phyloP scores from a whole-genome alignment of 208 protist genomes.

The Wallacemonas sp. region DNA sequence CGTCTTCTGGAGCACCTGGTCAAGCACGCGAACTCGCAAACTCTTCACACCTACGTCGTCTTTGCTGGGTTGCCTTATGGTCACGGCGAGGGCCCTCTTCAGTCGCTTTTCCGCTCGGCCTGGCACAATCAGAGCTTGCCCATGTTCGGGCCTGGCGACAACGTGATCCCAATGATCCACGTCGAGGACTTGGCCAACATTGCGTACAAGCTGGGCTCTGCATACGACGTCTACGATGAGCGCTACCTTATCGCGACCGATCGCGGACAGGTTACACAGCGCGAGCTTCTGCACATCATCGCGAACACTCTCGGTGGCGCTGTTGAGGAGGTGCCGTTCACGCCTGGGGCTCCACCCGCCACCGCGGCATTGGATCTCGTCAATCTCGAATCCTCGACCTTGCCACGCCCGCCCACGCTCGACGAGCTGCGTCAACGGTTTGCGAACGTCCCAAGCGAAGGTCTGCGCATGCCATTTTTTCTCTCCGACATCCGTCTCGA shows the following conservation, averaged over 20 bases:
- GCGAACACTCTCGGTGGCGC: slow-evolving; percentile 56
- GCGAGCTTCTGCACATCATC: slow-evolving; percentile 71
- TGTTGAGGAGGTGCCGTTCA: slow-evolving; percentile 25
- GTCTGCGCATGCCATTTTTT: slow-evolving; percentile 27
- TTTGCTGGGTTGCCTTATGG: slow-evolving; percentile 92
- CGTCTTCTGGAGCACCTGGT: slow-evolving; percentile 85
- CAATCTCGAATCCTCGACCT: slow-evolving; percentile 2
- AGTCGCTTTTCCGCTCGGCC: slow-evolving; percentile 65
- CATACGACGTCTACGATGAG: slow-evolving; percentile 75
- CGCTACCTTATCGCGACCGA: slow-evolving; percentile 93
- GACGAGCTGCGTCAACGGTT: slow-evolving; percentile 20
- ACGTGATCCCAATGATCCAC: slow-evolving; percentile 93
- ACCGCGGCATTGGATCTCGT: slow-evolving; percentile 16
- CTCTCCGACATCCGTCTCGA: slow-evolving; percentile 77
- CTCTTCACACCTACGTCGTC: slow-evolving; percentile 90
- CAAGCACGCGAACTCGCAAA: slow-evolving; percentile 87
- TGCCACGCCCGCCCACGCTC: slow-evolving; percentile 18
- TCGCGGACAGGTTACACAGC: slow-evolving; percentile 78
- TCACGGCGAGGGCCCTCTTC: slow-evolving; percentile 53
- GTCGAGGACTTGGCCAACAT: slow-evolving; percentile 87
- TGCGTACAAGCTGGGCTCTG: slow-evolving; percentile 64
- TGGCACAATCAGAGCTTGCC: slow-evolving; percentile 75
- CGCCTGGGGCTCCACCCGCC: not conserved
- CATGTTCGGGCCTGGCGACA: slow-evolving; percentile 78
- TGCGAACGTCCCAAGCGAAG: slow-evolving; percentile 12